Base-by-base conservation (phyloP, 495 filamentous ascomycete genomes). In the Platismatia glauca region DNA sequence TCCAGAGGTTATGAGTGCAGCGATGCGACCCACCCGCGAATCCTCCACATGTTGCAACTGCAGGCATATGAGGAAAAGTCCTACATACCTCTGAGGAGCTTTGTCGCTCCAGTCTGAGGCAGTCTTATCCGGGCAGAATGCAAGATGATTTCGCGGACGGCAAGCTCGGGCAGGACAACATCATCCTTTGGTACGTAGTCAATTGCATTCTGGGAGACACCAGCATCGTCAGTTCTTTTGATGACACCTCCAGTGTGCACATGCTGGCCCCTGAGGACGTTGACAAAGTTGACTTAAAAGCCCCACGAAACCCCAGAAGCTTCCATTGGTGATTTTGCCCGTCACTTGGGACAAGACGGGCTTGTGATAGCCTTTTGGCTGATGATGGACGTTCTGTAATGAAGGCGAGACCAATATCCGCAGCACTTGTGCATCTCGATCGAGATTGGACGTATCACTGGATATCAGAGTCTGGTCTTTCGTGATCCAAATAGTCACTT, bases 121-220 rank as follows among this genome's bases (percentile, higher is more conserved):
- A 82, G 68, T 33, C 74, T 74, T 12, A 81, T 71, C n/a, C 74
- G 73, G n/a, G 76, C 79, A n/a, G 78, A 80, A 52, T 82, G 75
- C 12, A 82, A 69, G 52, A 82, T 77, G 56, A 80, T 82, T 64
- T 82, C 78, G 38, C 74, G 71, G 20, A 83, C 79, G 0, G 80
- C 82, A 8, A 82, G 64, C 55, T 82, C 75, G 2, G 78, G 74
- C 7, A 79, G 69, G 9, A 82, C 73, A 22, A 78, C 70, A 58
- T 82, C 80, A 48, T 81, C 73, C 63, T 82, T 80, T 7, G 80
- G 79, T 35, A 84, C 78, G 57, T 81, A 83, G 33, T 80, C 79
- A 22, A 83, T 81, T 58, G 81, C 77, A 60, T 79, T 80, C 69
- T 79, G 58, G 24, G 79, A 76, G 35, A 75, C 72, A 9, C 77